These are phyloP conservation scores for Colletotrichum sidae DNA, from an alignment of 2,329 filamentous ascomycete species.

Conservation along the genomic window DNA sequence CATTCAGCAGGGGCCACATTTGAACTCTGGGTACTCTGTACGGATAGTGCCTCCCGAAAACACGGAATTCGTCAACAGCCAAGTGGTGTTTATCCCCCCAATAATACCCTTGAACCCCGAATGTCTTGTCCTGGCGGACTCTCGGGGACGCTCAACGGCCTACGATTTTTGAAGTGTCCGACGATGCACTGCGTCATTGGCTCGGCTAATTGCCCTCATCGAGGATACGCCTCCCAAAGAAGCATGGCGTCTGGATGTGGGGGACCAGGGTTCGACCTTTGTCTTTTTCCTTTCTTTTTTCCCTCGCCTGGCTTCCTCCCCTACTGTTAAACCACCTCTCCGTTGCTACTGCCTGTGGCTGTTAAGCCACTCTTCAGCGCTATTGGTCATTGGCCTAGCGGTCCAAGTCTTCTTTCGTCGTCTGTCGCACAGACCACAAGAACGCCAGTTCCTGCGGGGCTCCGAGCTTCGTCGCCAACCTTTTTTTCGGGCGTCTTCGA, in stretches of 20 bases:
- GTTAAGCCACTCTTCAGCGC: too few species aligned
- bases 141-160: too few species aligned
- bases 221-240: not conserved
- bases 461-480: constrained; percentile 29
- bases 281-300: not conserved
- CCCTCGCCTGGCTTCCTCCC: not conserved
- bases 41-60: not conserved
- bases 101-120: not conserved
- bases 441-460: not conserved
- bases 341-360: too few species aligned
- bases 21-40: too few species aligned
- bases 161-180: not conserved
- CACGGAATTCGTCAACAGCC: not conserved
- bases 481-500: constrained; percentile 1
- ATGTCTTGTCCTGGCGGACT: not conserved
- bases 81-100: not conserved
- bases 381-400: too few species aligned
- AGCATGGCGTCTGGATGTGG: not conserved
- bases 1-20: not conserved
- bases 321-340: too few species aligned
- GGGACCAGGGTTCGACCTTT: not conserved
- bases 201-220: constrained; percentile 20
- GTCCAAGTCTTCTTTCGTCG: not conserved
- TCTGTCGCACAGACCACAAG: not conserved
- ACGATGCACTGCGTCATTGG: constrained; percentile 25